Evolutionary conservation across 2,329 filamentous ascomycete genomes (phyloP), one percentile per base, ranked within the genome.

Genomic region (Chaetothyriales sp.): DNA sequence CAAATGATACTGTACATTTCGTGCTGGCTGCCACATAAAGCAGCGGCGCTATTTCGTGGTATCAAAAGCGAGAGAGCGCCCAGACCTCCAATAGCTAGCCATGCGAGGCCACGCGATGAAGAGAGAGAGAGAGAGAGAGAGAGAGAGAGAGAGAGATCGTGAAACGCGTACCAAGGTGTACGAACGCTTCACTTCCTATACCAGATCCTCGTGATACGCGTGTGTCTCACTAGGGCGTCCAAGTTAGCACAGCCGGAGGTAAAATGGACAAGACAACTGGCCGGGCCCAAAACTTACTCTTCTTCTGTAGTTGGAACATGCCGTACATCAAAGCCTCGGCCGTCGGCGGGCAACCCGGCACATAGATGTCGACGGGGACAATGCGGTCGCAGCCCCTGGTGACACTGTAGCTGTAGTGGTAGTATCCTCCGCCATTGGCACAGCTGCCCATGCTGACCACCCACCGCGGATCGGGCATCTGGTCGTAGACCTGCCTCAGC

Each of bases 381-480:
- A 89, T 81, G 50, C 85, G 72, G 69, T 89, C 85, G 62, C 83
- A 86, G 5, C 85, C 85, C 51, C 85, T 76, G 45, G 83, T 80
- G 44, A 89, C 85, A 59, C 76, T 80, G 71, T 90, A 90, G 68
- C 81, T 85, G 72, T 90, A 89, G 70, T 90, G 86, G 68, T 90
- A 89, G 72, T 90, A 90, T 50, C 86, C 86, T 56, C 86, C 86
- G 49, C 86, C 86, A 68, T 89, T 89, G 55, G 86, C 86, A 67
- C 86, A 90, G 63, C 81, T 86, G 10, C 86, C 86, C 86, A 90
- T 90, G 61, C 81, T 86, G 63, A 85, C 78, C 19, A 90, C 87
- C 87, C 87, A 94, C 65, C 85, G 78, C 18, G 88, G 88, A 29
- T 94, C 88, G 28, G 88, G 87, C 88, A 94, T 94, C 75, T 94